A percentile compares a stretch with the other conserved stretches of the same genome.
Conservation (phyloP, 176 grass and related monocot genomes). For the Paspalum vaginatum region DNA sequence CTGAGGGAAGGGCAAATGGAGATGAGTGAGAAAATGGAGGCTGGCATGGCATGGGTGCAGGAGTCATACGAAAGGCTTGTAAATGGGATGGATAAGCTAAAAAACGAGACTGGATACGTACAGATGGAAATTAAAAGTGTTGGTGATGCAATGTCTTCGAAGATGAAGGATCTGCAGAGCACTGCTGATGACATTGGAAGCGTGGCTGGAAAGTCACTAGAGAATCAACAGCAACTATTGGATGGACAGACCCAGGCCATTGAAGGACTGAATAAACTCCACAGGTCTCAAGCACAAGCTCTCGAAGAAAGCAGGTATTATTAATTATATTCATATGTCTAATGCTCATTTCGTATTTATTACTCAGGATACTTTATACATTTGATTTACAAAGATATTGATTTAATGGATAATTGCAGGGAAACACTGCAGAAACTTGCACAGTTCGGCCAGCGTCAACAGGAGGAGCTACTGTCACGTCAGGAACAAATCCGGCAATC, state of each 20-base stretch:
- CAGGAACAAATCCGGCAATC: slow-evolving; percentile 78
- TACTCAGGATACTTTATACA: background rate
- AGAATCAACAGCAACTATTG: slow-evolving; percentile 75
- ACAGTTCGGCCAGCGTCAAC: slow-evolving; percentile 69
- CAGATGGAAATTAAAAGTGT: slow-evolving; percentile 62
- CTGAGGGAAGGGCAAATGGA: slow-evolving; percentile 62
- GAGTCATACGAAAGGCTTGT: slow-evolving; percentile 62
- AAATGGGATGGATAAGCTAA: slow-evolving; percentile 64
- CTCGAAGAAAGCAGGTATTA: slow-evolving; percentile 92
- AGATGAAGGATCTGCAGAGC: slow-evolving; percentile 66
- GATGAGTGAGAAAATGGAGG: slow-evolving; percentile 65
- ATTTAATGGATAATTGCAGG: slow-evolving; percentile 35
- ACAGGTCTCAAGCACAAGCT: slow-evolving; percentile 63
- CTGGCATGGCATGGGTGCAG: slow-evolving; percentile 49
- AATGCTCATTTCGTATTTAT: background rate
- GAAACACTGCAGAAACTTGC: slow-evolving; percentile 63
- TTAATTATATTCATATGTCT: background rate
- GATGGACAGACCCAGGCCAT: slow-evolving; percentile 62
- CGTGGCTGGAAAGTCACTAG: slow-evolving; percentile 51
- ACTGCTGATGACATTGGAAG: slow-evolving; percentile 64
- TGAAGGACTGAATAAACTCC: slow-evolving; percentile 60
- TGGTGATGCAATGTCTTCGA: slow-evolving; percentile 59
- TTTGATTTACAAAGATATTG: background rate
- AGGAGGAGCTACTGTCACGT: slow-evolving; percentile 68
- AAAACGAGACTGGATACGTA: slow-evolving; percentile 53